These are phyloP conservation scores for Colletotrichum higginsianum DNA, from an alignment of 2,329 filamentous ascomycete genomes.

Conservation along the genomic window DNA sequence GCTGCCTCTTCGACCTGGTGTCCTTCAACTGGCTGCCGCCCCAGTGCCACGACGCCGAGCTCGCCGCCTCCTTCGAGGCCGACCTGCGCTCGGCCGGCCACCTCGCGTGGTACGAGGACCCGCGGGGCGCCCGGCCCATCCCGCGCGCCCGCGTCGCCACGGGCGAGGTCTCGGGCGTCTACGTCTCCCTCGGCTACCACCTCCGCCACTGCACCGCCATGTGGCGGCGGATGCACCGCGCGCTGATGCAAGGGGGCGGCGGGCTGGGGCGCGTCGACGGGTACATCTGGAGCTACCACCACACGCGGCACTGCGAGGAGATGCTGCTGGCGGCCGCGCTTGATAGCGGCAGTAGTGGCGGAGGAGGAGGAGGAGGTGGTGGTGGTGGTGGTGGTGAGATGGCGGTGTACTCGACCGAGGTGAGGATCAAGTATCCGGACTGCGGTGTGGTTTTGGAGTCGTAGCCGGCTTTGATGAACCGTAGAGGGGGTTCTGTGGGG, in stretches of 20 bases:
- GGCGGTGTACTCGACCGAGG: slow-evolving; percentile 28
- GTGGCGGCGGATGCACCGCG: slow-evolving; percentile 38
- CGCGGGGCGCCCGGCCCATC: slow-evolving; percentile 6
- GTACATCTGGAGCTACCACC: slow-evolving; percentile 39
- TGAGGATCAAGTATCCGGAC: slow-evolving; percentile 39
- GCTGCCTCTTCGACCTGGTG: slow-evolving; percentile 35
- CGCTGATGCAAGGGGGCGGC: slow-evolving; percentile 27
- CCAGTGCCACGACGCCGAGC: slow-evolving; percentile 31
- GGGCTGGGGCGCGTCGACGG: slow-evolving; percentile 32
- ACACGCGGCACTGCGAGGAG: slow-evolving; percentile 38
- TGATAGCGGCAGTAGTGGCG: not conserved
- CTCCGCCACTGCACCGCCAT: slow-evolving; percentile 38
- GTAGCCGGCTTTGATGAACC: not conserved
- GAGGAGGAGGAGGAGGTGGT: not conserved
- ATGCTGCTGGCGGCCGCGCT: slow-evolving; percentile 15
- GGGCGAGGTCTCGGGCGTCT: slow-evolving; percentile 22
- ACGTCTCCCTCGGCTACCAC: slow-evolving; percentile 36
- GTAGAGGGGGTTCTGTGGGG: too few species aligned
- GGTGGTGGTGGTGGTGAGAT: too few species aligned
- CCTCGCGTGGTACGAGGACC: slow-evolving; percentile 32
- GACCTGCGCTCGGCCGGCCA: slow-evolving; percentile 15
- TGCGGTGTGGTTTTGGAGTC: slow-evolving; percentile 23
- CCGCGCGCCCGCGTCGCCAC: slow-evolving; percentile 19
- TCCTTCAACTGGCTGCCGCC: slow-evolving; percentile 41
- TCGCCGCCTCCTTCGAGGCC: slow-evolving; percentile 22